These are phyloP conservation scores for Fistulinella cinereoalba DNA, from an alignment of 1,284 basidiomycete species.

Conservation along the genomic window DNA sequence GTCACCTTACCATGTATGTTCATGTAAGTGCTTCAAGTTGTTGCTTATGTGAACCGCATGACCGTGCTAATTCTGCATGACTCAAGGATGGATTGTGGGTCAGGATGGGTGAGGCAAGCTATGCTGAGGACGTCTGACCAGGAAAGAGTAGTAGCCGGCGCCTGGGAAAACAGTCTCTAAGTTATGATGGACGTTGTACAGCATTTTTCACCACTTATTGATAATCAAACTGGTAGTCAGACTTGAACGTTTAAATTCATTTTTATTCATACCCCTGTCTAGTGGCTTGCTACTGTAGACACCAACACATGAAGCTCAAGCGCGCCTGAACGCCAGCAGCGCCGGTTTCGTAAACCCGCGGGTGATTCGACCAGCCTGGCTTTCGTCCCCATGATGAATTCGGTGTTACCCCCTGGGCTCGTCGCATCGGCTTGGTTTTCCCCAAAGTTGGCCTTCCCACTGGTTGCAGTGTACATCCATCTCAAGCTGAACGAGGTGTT, in stretches of 20 bases:
- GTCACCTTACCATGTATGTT: slow-evolving; percentile 55
- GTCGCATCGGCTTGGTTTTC: slow-evolving; percentile 24
- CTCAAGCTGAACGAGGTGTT: slow-evolving; percentile 9
- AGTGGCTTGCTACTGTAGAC: background rate
- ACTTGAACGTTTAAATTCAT: too few relatives aligned
- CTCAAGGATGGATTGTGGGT: slow-evolving; percentile 18
- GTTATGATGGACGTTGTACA: too few relatives aligned
- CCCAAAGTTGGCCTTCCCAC: slow-evolving; percentile 24
- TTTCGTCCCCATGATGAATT: too few relatives aligned
- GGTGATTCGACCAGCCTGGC: too few relatives aligned
- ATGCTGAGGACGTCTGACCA: background rate
- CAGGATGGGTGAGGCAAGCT: slow-evolving; percentile 14
- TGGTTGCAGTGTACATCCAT: slow-evolving; percentile 13
- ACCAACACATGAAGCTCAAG: background rate
- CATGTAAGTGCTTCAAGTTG: slow-evolving; percentile 21
- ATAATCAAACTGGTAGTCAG: too few relatives aligned
- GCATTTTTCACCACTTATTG: too few relatives aligned
- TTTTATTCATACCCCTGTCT: too few relatives aligned
- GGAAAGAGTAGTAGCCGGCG: background rate
- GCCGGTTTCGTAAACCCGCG: too few relatives aligned
- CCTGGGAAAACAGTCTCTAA: background rate
- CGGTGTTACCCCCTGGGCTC: slow-evolving; percentile 30
- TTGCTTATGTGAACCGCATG: too few relatives aligned
- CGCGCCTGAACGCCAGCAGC: too few relatives aligned
- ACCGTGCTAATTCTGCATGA: background rate